Base-by-base conservation (phyloP, 768 basidiomycete species). In the Auricularia cornea region DNA sequence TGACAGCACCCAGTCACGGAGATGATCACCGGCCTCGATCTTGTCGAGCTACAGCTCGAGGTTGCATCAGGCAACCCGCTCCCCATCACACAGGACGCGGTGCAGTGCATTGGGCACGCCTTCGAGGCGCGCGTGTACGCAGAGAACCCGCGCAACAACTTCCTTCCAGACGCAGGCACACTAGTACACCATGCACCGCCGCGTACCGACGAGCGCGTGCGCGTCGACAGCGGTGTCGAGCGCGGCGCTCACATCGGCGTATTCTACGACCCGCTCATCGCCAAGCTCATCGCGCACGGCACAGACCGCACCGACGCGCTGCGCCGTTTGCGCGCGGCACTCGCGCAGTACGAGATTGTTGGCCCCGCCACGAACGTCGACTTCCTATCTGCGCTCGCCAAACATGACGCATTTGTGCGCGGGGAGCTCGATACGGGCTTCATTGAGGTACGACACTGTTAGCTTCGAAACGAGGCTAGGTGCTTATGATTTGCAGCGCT, bases 81-180 rank as follows among this genome's bases (percentile, higher is more conserved):
- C 31, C 91, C 92, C 11, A 80, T 96, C 31, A 69, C 75, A 1
- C 95, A 97, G 73, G 80, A 83, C 0, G 77, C 85, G 18, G 89
- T 98, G 62, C 92, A 91, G 2, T 86, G 94, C 60, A 85, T 90
- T 0, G 95, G 95, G 4, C 95, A 96, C 67, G 91, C 94, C 0
- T 96, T 96, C 68, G 95, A 96, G 75, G 93, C 92, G 6, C 86
- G 95, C 23, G 95, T 98, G 65, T 97, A 98, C 71, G 95, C 94
- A 2, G 95, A 97, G 73, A 92, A 93, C 68, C 95, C 94, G 26
- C 85, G 92, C 64, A 93, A 94, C 72, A 84, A 91, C 72, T 97
- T 97, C 79, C 80, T 96, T 4, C 94, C 94, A 0, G 94, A 97
- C 70, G 94, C 91, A 23, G 94, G 94, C 2, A 79, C 80, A 3